Percentiles rank a stretch among this genome's conserved stretches.
Conservation (phyloP, 164 flowering plant genomes). For the Houttuynia cordata region DNA sequence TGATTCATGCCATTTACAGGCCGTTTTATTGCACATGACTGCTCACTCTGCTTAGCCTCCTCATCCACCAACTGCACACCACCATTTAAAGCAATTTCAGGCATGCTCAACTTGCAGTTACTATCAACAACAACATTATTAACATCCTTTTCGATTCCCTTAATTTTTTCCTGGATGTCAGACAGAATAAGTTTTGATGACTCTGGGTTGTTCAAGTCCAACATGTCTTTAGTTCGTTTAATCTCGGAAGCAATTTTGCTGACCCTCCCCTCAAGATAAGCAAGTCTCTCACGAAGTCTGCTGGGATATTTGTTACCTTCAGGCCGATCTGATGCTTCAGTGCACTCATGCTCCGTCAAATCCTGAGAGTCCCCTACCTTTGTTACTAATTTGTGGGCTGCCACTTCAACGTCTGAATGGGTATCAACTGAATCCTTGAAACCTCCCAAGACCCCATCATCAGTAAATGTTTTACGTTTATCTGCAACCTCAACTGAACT, state of each 20-base stretch:
- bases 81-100: constrained; percentile 12
- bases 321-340: constrained; percentile 14
- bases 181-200: constrained; percentile 59
- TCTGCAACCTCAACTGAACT: constrained; percentile 4
- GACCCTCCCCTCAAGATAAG: constrained; percentile 81
- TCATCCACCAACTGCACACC: neutral
- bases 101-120: constrained; percentile 9
- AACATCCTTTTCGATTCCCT: constrained; percentile 86
- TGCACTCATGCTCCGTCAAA: constrained; percentile 19
- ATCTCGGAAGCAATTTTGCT: constrained; percentile 89
- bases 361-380: constrained; percentile 10
- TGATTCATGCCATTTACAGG: constrained; percentile 36
- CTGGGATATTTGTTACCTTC: constrained; percentile 37
- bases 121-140: constrained; percentile 30
- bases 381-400: constrained; percentile 7
- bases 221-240: constrained; percentile 78
- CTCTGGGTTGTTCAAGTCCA: constrained; percentile 76
- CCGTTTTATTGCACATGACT: constrained; percentile 9
- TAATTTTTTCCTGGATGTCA: constrained; percentile 85
- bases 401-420: constrained; percentile 5
- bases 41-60: constrained; percentile 11
- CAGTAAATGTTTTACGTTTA: neutral
- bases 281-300: constrained; percentile 89
- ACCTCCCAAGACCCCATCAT: constrained; percentile 2
- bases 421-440: neutral